A percentile compares a stretch with the other conserved stretches of the same genome.
Conservation (phyloP, 163 green algal genomes). For the Chlorella variabilis region DNA sequence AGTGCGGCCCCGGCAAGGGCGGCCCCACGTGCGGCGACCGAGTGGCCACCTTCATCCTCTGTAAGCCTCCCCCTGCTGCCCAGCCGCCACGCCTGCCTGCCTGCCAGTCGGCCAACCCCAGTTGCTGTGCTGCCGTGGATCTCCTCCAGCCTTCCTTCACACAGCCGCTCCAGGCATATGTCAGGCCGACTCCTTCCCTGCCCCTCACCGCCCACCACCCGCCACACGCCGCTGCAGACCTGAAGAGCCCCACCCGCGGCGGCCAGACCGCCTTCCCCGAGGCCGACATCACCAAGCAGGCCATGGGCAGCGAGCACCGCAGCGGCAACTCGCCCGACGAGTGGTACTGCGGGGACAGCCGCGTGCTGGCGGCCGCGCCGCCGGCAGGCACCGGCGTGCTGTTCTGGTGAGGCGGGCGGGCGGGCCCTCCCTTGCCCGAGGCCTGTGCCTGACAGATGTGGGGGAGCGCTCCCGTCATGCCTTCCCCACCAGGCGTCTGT, state of each 20-base stretch:
- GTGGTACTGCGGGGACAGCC: constrained; percentile 30
- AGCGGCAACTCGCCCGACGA: not conserved
- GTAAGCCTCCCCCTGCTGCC: constrained; percentile 36
- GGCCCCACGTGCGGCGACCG: constrained; percentile 51
- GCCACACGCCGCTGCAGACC: not conserved
- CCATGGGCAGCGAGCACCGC: not conserved
- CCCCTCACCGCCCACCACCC: not conserved
- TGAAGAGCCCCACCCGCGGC: constrained; percentile 23
- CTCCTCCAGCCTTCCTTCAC: no score
- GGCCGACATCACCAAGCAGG: not conserved
- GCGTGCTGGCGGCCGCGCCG: constrained; percentile 17
- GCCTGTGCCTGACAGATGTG: no score
- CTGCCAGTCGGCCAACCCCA: not conserved
- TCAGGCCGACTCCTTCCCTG: no score
- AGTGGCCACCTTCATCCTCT: constrained; percentile 54
- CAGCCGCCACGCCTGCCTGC: not conserved
- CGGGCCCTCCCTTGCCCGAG: no score
- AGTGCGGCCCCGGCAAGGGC: constrained; percentile 39
- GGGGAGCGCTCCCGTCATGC: no score
- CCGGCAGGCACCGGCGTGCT: not conserved
- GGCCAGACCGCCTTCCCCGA: constrained; percentile 49
- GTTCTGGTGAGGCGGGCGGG: constrained; percentile 28
- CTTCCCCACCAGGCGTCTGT: no score
- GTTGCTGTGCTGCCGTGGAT: not conserved
- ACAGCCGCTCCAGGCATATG: no score